A percentile compares a stretch with the other conserved stretches of the same genome.
Conservation (phyloP, 2,329 filamentous ascomycete genomes). For the Phyllosticta citriasiana region DNA sequence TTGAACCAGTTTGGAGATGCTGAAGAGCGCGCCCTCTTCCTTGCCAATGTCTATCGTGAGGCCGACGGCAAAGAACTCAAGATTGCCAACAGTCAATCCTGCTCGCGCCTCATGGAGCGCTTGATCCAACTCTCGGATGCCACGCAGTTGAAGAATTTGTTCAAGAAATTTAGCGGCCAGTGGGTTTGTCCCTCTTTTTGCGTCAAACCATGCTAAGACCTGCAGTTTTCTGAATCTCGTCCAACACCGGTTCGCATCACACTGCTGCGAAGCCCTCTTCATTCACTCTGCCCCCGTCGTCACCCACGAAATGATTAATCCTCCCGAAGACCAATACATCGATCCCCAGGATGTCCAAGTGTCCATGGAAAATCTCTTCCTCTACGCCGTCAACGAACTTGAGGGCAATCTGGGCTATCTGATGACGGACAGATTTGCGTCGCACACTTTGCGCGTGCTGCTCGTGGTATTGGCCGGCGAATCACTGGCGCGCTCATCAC, state of each 20-base stretch:
- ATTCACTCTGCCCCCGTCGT: slow-evolving; percentile 70
- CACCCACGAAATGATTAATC: slow-evolving; percentile 55
- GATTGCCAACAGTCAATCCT: slow-evolving; percentile 89
- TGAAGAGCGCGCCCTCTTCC: slow-evolving; percentile 46
- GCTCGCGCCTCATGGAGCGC: slow-evolving; percentile 84
- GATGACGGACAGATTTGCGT: slow-evolving; percentile 80
- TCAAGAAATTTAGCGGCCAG: slow-evolving; percentile 75
- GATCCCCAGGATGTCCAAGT: slow-evolving; percentile 42
- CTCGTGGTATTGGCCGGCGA: slow-evolving; percentile 77
- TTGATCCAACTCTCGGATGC: slow-evolving; percentile 73
- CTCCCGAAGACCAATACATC: slow-evolving; percentile 32
- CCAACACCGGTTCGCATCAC: slow-evolving; percentile 91
- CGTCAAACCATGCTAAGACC: slow-evolving; percentile 12
- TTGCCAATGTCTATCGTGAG: slow-evolving; percentile 78
- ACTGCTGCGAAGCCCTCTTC: slow-evolving; percentile 94
- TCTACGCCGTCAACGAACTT: slow-evolving; percentile 77
- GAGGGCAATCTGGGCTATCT: slow-evolving; percentile 74
- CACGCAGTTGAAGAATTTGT: slow-evolving; percentile 75
- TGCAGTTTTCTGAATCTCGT: slow-evolving; percentile 70
- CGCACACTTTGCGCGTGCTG: slow-evolving; percentile 79
- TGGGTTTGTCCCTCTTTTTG: slow-evolving; percentile 24
- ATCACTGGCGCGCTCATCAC: slow-evolving; percentile 53
- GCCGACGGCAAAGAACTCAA: slow-evolving; percentile 90
- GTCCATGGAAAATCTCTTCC: slow-evolving; percentile 76
- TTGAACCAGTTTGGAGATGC: slow-evolving; percentile 72